A percentile compares a stretch with the other conserved stretches of the same genome.
Conservation (phyloP, 805 yeast species). For the Hemisphaericaspora nanyangensis region DNA sequence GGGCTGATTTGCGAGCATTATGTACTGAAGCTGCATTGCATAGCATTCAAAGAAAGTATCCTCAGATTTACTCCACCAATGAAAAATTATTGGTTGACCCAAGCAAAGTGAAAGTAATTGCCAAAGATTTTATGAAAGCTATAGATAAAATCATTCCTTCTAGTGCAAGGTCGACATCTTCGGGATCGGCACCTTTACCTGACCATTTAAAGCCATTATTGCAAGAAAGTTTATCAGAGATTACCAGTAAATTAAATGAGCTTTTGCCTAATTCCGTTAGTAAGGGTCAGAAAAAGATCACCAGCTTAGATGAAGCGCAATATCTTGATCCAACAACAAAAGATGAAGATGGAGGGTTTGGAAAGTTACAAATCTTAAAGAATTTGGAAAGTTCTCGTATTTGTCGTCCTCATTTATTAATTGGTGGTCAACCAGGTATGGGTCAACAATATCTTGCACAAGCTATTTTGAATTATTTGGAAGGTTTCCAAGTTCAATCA, state of each 20-base stretch:
- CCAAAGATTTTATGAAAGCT: slow-evolving; percentile 83
- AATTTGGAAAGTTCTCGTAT: slow-evolving; percentile 56
- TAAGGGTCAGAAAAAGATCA: slow-evolving; percentile 33
- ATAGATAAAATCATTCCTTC: slow-evolving; percentile 87
- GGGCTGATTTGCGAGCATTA: slow-evolving; percentile 91
- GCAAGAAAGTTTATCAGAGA: slow-evolving; percentile 42
- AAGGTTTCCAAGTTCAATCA: slow-evolving; percentile 85
- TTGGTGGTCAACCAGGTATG: slow-evolving; percentile 70
- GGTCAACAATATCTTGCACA: slow-evolving; percentile 86
- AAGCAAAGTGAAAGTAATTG: slow-evolving; percentile 61
- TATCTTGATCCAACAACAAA: slow-evolving; percentile 55
- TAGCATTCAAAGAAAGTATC: slow-evolving; percentile 87
- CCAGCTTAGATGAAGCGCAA: slow-evolving; percentile 66
- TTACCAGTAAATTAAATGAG: slow-evolving; percentile 46
- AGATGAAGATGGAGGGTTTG: slow-evolving; percentile 63
- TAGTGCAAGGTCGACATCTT: slow-evolving; percentile 78
- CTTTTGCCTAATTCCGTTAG: slow-evolving; percentile 54
- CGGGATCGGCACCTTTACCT: slow-evolving; percentile 76
- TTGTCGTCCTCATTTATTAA: slow-evolving; percentile 75
- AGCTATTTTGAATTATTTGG: slow-evolving; percentile 77
- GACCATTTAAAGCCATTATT: slow-evolving; percentile 64
- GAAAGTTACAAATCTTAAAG: slow-evolving; percentile 57
- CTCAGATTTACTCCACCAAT: slow-evolving; percentile 80
- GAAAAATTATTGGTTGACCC: slow-evolving; percentile 77
- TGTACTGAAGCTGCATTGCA: slow-evolving; percentile 95